These are phyloP conservation scores for Discostella pseudostelligera DNA, from an alignment of 108 stramenopile species.

Conservation along the genomic window DNA sequence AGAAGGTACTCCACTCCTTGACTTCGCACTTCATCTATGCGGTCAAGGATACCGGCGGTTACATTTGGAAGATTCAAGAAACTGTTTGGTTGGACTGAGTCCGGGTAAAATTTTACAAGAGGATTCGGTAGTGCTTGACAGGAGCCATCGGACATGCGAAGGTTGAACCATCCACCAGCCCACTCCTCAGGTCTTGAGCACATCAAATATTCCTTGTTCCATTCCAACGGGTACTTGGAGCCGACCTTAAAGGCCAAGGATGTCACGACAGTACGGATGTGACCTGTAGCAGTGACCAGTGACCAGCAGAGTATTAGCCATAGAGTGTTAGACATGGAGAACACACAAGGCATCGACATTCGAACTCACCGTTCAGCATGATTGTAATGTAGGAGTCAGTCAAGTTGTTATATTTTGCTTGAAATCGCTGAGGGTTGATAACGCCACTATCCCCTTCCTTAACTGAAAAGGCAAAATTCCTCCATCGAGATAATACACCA, in stretches of 20 bases:
- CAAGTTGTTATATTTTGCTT: conserved; percentile 18
- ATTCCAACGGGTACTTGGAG: conserved; percentile 30
- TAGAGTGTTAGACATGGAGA: not conserved
- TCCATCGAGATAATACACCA: conserved; percentile 22
- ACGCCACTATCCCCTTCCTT: conserved; percentile 29
- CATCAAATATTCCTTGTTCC: conserved; percentile 46
- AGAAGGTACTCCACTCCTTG: conserved; percentile 32
- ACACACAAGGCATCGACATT: not conserved
- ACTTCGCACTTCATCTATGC: conserved; percentile 27
- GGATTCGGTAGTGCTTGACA: conserved; percentile 39
- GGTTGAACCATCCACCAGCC: conserved; percentile 16
- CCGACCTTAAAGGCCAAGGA: conserved; percentile 9
- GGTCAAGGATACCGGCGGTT: conserved; percentile 14
- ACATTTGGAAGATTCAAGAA: conserved; percentile 37
- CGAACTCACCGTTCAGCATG: conserved; percentile 30
- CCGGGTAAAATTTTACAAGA: conserved; percentile 22
- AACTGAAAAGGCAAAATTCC: conserved; percentile 21
- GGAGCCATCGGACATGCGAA: conserved; percentile 24
- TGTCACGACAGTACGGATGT: conserved; percentile 39
- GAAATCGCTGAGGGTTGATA: conserved; percentile 1
- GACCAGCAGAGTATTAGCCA: not conserved
- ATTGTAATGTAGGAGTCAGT: conserved; percentile 32
- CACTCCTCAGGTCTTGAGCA: conserved; percentile 23
- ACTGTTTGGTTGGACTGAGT: conserved; percentile 25
- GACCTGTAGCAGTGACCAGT: not conserved